phyloP scores from a whole-genome alignment of 176 grass and related monocot genomes.

The Raddia distichophylla region DNA sequence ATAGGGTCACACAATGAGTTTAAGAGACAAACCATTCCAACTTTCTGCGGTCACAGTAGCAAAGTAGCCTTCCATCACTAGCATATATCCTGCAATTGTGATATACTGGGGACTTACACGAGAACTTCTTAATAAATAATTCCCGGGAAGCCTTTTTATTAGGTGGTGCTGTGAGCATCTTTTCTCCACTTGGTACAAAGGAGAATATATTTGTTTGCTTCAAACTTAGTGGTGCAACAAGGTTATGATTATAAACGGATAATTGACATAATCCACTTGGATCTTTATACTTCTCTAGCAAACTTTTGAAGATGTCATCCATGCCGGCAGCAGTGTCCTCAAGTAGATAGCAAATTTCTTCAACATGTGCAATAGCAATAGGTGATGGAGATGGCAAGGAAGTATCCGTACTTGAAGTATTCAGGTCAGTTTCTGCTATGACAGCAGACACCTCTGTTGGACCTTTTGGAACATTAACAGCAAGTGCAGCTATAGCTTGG shows the following conservation, averaged over 20 bases:
- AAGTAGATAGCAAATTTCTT: slow-evolving; percentile 66
- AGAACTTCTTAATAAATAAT: slow-evolving; percentile 90
- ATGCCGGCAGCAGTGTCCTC: slow-evolving; percentile 50
- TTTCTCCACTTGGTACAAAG: slow-evolving; percentile 60
- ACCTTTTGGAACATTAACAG: slow-evolving; percentile 66
- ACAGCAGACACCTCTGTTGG: slow-evolving; percentile 65
- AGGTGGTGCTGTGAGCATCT: slow-evolving; percentile 41
- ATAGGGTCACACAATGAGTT: slow-evolving; percentile 15
- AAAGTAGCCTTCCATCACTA: slow-evolving; percentile 94
- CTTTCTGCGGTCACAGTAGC: slow-evolving; percentile 94
- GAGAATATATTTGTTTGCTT: slow-evolving; percentile 63
- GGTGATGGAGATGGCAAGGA: slow-evolving; percentile 56
- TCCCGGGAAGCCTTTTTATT: slow-evolving; percentile 78
- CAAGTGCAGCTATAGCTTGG: slow-evolving; percentile 79
- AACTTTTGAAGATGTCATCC: slow-evolving; percentile 66
- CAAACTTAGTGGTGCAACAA: slow-evolving; percentile 67
- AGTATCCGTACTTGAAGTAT: slow-evolving; percentile 45
- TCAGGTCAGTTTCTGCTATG: slow-evolving; percentile 61
- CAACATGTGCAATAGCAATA: slow-evolving; percentile 66
- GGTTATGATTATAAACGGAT: slow-evolving; percentile 81
- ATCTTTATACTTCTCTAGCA: slow-evolving; percentile 64
- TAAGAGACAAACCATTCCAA: slow-evolving; percentile 76
- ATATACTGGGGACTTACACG: slow-evolving; percentile 95
- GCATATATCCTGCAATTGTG: slow-evolving; percentile 98
- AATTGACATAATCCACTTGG: slow-evolving; percentile 64